Conservation (phyloP, 768 basidiomycete genomes). For the Floccularia luteovirens region DNA sequence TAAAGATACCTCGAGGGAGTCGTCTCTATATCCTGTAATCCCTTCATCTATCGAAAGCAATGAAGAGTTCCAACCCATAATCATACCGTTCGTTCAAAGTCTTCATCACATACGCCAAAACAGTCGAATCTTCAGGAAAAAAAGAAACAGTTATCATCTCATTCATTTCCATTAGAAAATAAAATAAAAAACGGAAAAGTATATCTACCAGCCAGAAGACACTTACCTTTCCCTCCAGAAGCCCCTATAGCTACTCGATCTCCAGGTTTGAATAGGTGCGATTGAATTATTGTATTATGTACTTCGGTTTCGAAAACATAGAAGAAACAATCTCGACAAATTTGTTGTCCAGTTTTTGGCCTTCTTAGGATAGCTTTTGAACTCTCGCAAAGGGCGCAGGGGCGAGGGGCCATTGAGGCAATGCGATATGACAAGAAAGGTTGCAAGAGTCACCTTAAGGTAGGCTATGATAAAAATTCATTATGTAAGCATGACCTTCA, state of each 20-base stretch:
- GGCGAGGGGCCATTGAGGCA: slow-evolving; percentile 64
- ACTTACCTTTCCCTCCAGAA: slow-evolving; percentile 94
- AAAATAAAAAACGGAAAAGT: neutral
- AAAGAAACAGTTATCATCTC: neutral
- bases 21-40: slow-evolving; percentile 96
- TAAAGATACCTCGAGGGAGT: slow-evolving; percentile 76
- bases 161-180: neutral
- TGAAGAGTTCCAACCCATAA: slow-evolving; percentile 86
- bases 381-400: slow-evolving; percentile 70
- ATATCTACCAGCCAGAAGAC: too few relatives aligned
- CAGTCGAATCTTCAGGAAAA: slow-evolving; percentile 77
- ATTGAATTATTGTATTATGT: slow-evolving; percentile 87
- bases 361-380: slow-evolving; percentile 84
- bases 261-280: slow-evolving; percentile 77
- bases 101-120: slow-evolving; percentile 96
- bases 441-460: too few relatives aligned
- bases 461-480: too few relatives aligned
- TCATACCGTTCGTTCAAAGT: slow-evolving; percentile 88
- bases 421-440: too few relatives aligned
- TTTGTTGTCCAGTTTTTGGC: slow-evolving; percentile 96
- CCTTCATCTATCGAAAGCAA: slow-evolving; percentile 97
- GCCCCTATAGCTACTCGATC: slow-evolving; percentile 97
- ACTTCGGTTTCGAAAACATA: slow-evolving; percentile 97
- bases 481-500: too few relatives aligned
- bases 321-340: slow-evolving; percentile 95